These are phyloP conservation scores for Candida anglica DNA, from an alignment of 805 yeast genomes.

Conservation along the genomic window DNA sequence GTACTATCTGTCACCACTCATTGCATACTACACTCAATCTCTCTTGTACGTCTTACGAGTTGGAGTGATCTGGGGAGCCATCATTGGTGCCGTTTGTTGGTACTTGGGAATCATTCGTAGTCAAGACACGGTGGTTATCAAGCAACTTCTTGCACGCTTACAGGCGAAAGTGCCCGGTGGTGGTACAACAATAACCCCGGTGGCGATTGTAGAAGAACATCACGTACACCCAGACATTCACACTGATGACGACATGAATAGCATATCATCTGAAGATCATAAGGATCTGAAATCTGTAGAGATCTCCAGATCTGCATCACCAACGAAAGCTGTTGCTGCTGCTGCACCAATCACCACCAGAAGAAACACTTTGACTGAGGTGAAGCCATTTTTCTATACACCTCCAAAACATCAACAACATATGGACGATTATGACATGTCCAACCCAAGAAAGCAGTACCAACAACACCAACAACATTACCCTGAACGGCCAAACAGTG, in stretches of 20 bases:
- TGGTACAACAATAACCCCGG: neutral
- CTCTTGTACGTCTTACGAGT: slow-evolving; percentile 17
- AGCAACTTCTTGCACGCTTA: neutral
- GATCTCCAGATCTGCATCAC: slow-evolving; percentile 8
- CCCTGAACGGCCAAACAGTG: no score
- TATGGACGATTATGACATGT: no score
- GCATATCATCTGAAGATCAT: neutral
- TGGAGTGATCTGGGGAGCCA: slow-evolving; percentile 18
- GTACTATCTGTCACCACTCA: slow-evolving; percentile 16
- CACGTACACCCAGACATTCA: neutral
- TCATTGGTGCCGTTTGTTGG: slow-evolving; percentile 22
- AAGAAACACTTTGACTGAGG: slow-evolving; percentile 16
- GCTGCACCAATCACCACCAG: slow-evolving; percentile 5
- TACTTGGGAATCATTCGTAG: slow-evolving; percentile 22
- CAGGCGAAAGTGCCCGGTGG: neutral
- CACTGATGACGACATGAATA: slow-evolving; percentile 2
- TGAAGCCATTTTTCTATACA: slow-evolving; percentile 15
- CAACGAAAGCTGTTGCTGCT: slow-evolving; percentile 4
- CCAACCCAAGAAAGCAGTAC: neutral
- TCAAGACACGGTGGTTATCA: neutral
- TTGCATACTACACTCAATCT: slow-evolving; percentile 16
- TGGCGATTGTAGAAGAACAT: neutral
- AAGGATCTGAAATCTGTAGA: neutral
- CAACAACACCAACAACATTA: no score
- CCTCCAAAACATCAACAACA: neutral